A percentile compares a stretch with the other conserved stretches of the same genome.
Conservation (phyloP, 2,329 filamentous ascomycete genomes). For the Tolypocladium amazonense region DNA sequence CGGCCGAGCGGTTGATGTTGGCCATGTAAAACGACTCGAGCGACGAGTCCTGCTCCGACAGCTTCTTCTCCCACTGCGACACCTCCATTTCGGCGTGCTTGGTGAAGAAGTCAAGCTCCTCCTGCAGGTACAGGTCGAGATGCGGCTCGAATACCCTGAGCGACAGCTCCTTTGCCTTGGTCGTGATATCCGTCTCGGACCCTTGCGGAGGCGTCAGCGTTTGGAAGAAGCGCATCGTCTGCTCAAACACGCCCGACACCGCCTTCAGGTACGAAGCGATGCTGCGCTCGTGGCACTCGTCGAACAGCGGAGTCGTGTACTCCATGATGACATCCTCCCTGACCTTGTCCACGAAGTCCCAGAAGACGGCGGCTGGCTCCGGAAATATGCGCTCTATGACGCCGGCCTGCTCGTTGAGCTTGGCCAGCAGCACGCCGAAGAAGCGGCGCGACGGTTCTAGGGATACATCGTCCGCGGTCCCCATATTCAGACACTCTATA, state of each 20-base stretch:
- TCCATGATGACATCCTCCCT: conserved; percentile 77
- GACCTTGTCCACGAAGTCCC: conserved; percentile 70
- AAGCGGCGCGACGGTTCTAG: conserved; percentile 74
- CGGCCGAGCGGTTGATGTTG: conserved; percentile 85
- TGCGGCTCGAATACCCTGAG: conserved; percentile 78
- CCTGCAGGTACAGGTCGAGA: conserved; percentile 83
- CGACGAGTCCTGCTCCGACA: conserved; percentile 81
- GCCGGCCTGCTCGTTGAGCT: conserved; percentile 71
- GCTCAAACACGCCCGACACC: conserved; percentile 79
- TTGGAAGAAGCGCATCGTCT: conserved; percentile 67
- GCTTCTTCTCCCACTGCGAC: conserved; percentile 77
- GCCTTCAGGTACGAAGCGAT: conserved; percentile 73
- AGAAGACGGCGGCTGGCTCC: conserved; percentile 57
- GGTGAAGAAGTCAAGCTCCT: conserved; percentile 82
- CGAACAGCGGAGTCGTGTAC: conserved; percentile 75
- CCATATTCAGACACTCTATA: conserved; percentile 69
- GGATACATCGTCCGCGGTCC: conserved; percentile 54
- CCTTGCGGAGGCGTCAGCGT: conserved; percentile 58
- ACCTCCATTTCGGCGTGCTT: conserved; percentile 68
- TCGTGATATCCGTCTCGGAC: conserved; percentile 47
- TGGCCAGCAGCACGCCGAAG: conserved; percentile 62
- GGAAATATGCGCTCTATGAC: conserved; percentile 80
- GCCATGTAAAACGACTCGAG: conserved; percentile 94
- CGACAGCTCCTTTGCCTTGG: conserved; percentile 57
- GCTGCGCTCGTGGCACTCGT: conserved; percentile 71